Conservation (phyloP, 1,284 basidiomycete genomes). For the Ustilago vetiveriae region DNA sequence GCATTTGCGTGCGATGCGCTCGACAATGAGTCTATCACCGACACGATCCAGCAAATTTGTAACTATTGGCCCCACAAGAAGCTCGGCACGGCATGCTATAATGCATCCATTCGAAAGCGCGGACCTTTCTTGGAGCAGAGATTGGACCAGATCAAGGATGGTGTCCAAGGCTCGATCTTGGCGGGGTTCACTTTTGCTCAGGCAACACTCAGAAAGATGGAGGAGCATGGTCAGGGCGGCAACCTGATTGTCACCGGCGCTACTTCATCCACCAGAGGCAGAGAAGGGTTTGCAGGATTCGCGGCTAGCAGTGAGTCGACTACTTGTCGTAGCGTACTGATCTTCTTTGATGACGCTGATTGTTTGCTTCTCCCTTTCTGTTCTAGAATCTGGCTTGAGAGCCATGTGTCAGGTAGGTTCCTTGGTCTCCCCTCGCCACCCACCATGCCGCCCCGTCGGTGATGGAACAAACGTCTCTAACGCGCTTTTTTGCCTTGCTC, state of each 20-base stretch:
- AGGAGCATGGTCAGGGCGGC: conserved; percentile 34
- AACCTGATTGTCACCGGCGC: conserved; percentile 56
- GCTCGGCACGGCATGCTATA: conserved; percentile 56
- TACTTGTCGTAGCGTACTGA: too few relatives aligned
- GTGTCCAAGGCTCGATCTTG: conserved; percentile 44
- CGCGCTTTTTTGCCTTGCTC: background rate
- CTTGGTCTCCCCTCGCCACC: background rate
- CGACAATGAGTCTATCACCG: conserved; percentile 25
- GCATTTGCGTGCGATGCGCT: conserved; percentile 58
- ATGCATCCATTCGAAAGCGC: conserved; percentile 49
- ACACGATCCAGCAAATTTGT: conserved; percentile 20
- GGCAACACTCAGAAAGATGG: conserved; percentile 30
- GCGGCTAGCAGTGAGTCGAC: conserved; percentile 43
- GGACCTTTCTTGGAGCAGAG: conserved; percentile 44
- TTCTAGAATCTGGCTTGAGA: conserved; percentile 35
- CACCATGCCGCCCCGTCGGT: background rate
- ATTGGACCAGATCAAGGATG: conserved; percentile 35
- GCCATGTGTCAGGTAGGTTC: conserved; percentile 47
- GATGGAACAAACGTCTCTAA: background rate
- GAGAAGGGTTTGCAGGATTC: conserved; percentile 56
- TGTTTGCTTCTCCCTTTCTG: background rate
- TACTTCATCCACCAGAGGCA: conserved; percentile 45
- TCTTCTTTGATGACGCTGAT: background rate
- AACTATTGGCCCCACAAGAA: conserved; percentile 37
- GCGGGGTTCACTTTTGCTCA: conserved; percentile 55